Percentiles rank a stretch among this genome's conserved stretches.
phyloP scores from a whole-genome alignment of 768 basidiomycete genomes.

The Podaxis sp. region DNA sequence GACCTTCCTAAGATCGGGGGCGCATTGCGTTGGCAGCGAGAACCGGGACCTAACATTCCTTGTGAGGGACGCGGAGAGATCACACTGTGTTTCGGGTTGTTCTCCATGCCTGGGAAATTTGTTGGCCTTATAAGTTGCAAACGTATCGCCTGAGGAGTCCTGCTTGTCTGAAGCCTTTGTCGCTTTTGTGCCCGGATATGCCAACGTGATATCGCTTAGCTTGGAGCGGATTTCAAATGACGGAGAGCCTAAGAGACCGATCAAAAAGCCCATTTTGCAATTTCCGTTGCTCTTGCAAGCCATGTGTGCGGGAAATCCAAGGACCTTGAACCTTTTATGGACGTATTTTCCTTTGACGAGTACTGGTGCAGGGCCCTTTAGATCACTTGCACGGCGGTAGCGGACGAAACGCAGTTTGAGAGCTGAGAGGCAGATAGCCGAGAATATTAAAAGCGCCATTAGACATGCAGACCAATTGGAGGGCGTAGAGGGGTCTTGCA shows the following conservation, averaged over 20 bases:
- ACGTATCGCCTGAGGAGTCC: background rate
- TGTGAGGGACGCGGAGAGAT: background rate
- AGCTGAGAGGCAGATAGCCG: background rate
- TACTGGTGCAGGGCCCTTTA: background rate
- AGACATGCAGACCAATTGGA: slow-evolving; percentile 7
- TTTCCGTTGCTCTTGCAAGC: background rate
- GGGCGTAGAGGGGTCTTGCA: slow-evolving; percentile 3
- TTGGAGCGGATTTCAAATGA: slow-evolving; percentile 36
- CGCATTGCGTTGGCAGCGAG: background rate
- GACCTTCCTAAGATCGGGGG: background rate
- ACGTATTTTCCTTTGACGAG: background rate
- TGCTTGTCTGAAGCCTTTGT: background rate
- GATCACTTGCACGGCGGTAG: background rate
- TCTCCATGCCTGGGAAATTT: background rate
- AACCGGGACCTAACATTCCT: background rate
- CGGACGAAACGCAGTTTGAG: slow-evolving; percentile 10
- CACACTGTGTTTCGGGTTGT: background rate
- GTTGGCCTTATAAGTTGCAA: background rate
- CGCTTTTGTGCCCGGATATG: background rate
- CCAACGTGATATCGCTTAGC: slow-evolving; percentile 8
- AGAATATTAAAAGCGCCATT: slow-evolving; percentile 1
- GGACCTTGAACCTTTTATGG: background rate
- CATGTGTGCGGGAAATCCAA: background rate
- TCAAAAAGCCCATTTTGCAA: slow-evolving; percentile 32
- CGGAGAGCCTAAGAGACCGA: slow-evolving; percentile 43